Evolutionary conservation across 2,329 filamentous ascomycete genomes (phyloP).

Genomic region (Ophiostoma australiae): DNA sequence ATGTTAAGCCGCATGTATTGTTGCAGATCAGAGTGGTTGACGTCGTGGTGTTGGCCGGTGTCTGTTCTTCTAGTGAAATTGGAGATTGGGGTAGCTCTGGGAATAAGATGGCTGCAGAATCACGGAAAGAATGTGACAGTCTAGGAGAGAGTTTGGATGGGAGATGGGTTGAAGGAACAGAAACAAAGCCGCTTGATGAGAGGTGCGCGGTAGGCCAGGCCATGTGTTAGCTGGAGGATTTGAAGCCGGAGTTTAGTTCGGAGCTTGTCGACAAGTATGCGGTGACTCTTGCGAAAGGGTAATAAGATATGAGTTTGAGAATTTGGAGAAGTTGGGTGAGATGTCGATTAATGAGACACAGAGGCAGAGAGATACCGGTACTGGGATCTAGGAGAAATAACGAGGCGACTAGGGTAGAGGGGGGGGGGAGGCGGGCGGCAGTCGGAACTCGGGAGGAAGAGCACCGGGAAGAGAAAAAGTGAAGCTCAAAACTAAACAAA

Average conservation of each 20-base stretch:
- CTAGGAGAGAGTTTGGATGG: neutral
- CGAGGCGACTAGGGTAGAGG: neutral
- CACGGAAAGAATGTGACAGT: neutral
- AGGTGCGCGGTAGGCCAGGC: neutral
- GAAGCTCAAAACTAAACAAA: neutral
- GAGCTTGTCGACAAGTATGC: neutral
- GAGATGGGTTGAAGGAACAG: neutral
- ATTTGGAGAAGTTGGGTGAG: neutral
- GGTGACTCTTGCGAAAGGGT: neutral
- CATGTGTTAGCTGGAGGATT: neutral
- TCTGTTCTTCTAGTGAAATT: constrained; percentile 5
- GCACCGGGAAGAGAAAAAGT: neutral
- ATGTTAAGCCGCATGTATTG: neutral
- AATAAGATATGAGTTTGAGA: neutral
- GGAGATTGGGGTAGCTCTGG: constrained; percentile 20
- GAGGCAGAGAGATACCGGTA: neutral
- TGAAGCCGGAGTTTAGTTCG: neutral
- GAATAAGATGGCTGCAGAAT: constrained; percentile 16
- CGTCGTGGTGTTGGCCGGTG: neutral
- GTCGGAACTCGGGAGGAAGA: neutral
- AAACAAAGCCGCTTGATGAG: neutral
- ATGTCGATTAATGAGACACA: neutral
- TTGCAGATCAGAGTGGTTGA: neutral
- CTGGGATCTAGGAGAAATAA: neutral
- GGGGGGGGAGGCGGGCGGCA: neutral